Percentiles rank a stretch among this genome's conserved stretches.
These are phyloP conservation scores for Cardiospermum halicacabum DNA, from an alignment of 345 rosid genomes.

Conservation along the genomic window DNA sequence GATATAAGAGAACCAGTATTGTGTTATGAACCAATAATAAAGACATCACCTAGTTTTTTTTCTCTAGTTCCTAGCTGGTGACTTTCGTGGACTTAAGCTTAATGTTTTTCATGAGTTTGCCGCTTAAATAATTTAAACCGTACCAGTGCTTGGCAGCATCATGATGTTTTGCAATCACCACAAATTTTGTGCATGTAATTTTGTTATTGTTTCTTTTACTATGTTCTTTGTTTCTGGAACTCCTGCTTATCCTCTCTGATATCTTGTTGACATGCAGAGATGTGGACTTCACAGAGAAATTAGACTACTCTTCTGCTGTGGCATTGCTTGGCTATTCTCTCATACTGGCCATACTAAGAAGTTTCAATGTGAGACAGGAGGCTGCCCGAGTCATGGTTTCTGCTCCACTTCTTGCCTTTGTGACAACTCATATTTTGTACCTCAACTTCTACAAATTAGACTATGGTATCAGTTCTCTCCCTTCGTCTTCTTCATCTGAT, in stretches of 20 bases:
- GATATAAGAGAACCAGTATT: too few species aligned
- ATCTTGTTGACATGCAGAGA: constrained; percentile 35
- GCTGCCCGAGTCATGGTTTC: constrained; percentile 74
- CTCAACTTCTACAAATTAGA: constrained; percentile 60
- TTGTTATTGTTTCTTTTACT: background rate
- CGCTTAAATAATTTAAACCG: background rate
- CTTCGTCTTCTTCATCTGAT: background rate
- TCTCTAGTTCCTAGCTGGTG: too few species aligned
- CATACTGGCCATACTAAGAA: constrained; percentile 50
- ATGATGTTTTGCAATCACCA: background rate
- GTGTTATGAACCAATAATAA: too few species aligned
- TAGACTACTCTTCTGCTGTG: constrained; percentile 73
- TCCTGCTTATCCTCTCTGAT: constrained; percentile 5
- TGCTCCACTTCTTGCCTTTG: constrained; percentile 64
- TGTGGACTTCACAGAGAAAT: constrained; percentile 67
- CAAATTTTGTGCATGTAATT: background rate
- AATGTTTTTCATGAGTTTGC: background rate
- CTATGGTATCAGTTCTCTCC: constrained; percentile 40
- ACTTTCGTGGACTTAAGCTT: background rate
- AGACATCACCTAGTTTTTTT: too few species aligned
- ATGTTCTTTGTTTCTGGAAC: background rate
- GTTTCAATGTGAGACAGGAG: constrained; percentile 56
- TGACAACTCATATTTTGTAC: constrained; percentile 65
- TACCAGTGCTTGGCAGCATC: background rate
- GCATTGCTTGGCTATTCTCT: constrained; percentile 70